Evolutionary conservation across 306 rosid genomes (phyloP), one percentile per base, ranked within the genome.

Genomic region (Datisca glomerata): DNA sequence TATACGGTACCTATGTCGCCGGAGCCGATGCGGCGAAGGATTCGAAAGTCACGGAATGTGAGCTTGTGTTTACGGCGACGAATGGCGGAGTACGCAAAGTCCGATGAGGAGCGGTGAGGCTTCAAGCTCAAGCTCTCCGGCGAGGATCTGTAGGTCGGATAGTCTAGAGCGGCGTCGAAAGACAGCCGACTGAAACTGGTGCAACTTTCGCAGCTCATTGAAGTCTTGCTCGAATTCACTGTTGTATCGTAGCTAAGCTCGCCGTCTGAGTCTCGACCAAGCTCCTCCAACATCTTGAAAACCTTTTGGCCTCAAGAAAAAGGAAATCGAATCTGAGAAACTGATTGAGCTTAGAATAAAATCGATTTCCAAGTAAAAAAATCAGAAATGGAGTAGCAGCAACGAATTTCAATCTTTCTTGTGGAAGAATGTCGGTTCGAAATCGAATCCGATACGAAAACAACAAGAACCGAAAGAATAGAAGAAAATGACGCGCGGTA

Each of bases 1-100:
- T 71, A 80, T 8, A 85, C 95, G 1, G 92, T 80, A 10, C 95
- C 86, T 59, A 85, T 85, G 61, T 85, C 95, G 8, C 95, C 95
- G 49, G 86, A 24, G 34, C 95, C 95, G 59, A 85, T 66, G 10
- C 79, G 74, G 11, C 84, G 78, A 56, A 73, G 49, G n/a, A 80
- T 71, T 8, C 66, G 68, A 56, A 85, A 85, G 62, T 85, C 93
- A 15, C 84, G 79, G 75, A 73, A 73, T n/a, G 79, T 68, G 34
- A 68, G 80, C 8, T 63, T 48, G 12, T 67, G 34, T 21, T 64
- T 61, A 12, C 72, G 68, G 32, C 70, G 52, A 32, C 63, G 75
- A 60, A 79, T 66, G 65, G 86, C 79, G 12, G 86, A 63, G 74
- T 76, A 85, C 19, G 76, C 84, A 15, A 69, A 76, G 54, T 85